Evolutionary conservation across 2,329 filamentous ascomycete genomes (phyloP), one percentile per base, ranked within the genome.

Genomic region (Colletotrichum eleusines): DNA sequence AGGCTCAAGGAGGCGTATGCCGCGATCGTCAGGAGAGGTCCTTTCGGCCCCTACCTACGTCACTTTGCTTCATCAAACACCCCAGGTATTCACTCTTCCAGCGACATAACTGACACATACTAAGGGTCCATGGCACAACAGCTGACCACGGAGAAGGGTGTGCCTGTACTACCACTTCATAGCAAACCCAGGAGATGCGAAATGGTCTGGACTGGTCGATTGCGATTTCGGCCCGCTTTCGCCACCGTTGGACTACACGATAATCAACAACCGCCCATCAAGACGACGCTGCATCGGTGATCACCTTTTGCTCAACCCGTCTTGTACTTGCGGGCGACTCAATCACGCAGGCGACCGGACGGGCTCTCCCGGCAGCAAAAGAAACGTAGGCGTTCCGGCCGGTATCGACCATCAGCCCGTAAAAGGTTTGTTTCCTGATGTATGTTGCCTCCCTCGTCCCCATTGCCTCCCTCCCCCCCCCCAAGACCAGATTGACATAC

Each of bases 121-220:
- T 62, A 62, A 51, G 40, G 63, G 63, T 55, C 48, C 57, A 55
- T 53, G 46, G 53, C 54, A 28, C 33, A 53, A 33, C 28, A 26
- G 26, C n/a, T 26, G 18, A 14, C 8, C 26, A 33, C 33, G 50
- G 28, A 33, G 20, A 53, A 28, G 50, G 50, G 18, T 18, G 18
- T 28, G 28, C 28, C n/a, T n/a, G n/a, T n/a, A n/a, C n/a, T n/a
- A n/a, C n/a, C 28, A n/a, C 11, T 33, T 55, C 18, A 23, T 16
- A 35, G 40, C 38, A 18, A n/a, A 7, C 3, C 5, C 28, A 9
- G 50, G 23, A 31, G 50, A 33, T n/a, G 11, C n/a, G 3, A 16
- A 28, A 31, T 33, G 66, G 66, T 65, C 66, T 61, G 40, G 61
- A 69, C 61, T 48, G 28, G 40, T 63, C 66, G 18, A 65, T 54